Conservation (phyloP, 2,329 filamentous ascomycete genomes). For the Colletotrichum trifolii region DNA sequence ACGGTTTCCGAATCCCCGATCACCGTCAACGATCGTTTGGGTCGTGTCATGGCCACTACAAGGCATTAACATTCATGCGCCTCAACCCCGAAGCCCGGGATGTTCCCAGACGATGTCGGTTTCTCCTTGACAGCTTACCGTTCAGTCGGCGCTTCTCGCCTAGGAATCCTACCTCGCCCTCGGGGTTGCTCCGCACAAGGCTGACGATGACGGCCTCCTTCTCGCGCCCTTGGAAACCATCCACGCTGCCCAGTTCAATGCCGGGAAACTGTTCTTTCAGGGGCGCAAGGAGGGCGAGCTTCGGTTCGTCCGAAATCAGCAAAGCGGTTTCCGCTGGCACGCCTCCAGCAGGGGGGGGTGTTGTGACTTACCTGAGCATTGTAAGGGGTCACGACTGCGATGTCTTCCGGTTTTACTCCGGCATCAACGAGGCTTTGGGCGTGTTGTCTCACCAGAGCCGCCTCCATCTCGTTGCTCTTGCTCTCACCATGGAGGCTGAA, state of each 20-base stretch:
- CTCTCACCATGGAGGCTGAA: slow-evolving; percentile 66
- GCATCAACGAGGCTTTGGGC: slow-evolving; percentile 80
- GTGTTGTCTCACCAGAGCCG: slow-evolving; percentile 81
- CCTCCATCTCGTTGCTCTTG: slow-evolving; percentile 94
- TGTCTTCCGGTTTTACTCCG: slow-evolving; percentile 83
- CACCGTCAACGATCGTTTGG: slow-evolving; percentile 88
- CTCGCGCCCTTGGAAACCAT: slow-evolving; percentile 96
- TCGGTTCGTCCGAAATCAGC: slow-evolving; percentile 39
- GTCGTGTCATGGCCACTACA: slow-evolving; percentile 96
- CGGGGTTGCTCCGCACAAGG: slow-evolving; percentile 89
- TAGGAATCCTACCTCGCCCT: slow-evolving; percentile 91
- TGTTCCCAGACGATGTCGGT: slow-evolving; percentile 14
- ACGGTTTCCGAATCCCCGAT: slow-evolving; percentile 96
- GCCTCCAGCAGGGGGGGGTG: neutral
- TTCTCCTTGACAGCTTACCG: slow-evolving; percentile 66
- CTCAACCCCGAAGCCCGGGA: slow-evolving; percentile 4
- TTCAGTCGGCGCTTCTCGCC: slow-evolving; percentile 93
- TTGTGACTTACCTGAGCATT: slow-evolving; percentile 79
- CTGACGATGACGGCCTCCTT: slow-evolving; percentile 96
- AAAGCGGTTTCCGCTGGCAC: slow-evolving; percentile 17
- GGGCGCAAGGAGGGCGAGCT: slow-evolving; percentile 82
- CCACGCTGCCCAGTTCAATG: slow-evolving; percentile 94
- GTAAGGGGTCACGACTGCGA: slow-evolving; percentile 95
- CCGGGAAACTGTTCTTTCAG: slow-evolving; percentile 85
- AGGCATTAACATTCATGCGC: slow-evolving; percentile 43